A percentile compares a stretch with the other conserved stretches of the same genome.
Evolutionary conservation across 2,329 filamentous ascomycete species (phyloP).

Genomic region (Graphilbum fragrans): DNA sequence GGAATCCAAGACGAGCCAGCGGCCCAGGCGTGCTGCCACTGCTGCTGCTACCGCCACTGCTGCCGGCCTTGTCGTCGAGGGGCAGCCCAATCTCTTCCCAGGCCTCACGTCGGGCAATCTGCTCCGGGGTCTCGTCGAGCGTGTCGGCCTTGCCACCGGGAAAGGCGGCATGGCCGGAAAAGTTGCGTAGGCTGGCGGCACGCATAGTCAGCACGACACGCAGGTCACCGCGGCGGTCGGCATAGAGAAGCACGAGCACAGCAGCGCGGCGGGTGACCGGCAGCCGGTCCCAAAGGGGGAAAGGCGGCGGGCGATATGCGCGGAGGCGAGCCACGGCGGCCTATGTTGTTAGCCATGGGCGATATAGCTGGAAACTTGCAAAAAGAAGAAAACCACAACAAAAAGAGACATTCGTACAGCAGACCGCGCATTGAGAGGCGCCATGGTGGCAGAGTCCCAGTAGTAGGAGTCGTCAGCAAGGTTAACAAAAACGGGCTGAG

Average conservation of each 20-base stretch:
- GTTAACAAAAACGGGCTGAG: too few species aligned
- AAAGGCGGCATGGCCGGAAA: conserved; percentile 78
- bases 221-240: conserved; percentile 69
- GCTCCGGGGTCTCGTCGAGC: conserved; percentile 50
- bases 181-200: conserved; percentile 49
- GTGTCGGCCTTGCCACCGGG: conserved; percentile 64
- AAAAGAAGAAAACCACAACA: neutral
- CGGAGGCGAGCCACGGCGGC: conserved; percentile 48
- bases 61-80: conserved; percentile 36
- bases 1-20: conserved; percentile 55
- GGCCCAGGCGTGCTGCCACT: neutral
- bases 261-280: conserved; percentile 63
- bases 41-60: neutral
- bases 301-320: conserved; percentile 47
- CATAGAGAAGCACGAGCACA: conserved; percentile 78
- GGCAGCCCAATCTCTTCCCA: conserved; percentile 90
- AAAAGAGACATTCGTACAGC: conserved; percentile 28
- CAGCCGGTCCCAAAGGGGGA: conserved; percentile 49
- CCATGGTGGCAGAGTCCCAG: conserved; percentile 46
- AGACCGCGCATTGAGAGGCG: conserved; percentile 40
- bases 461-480: conserved; percentile 32
- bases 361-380: neutral
- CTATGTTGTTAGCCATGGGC: conserved; percentile 18
- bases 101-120: conserved; percentile 81
- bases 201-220: conserved; percentile 59